phyloP scores from a whole-genome alignment of 768 basidiomycete species.

The Rhodosporidiobolus odoratus region DNA sequence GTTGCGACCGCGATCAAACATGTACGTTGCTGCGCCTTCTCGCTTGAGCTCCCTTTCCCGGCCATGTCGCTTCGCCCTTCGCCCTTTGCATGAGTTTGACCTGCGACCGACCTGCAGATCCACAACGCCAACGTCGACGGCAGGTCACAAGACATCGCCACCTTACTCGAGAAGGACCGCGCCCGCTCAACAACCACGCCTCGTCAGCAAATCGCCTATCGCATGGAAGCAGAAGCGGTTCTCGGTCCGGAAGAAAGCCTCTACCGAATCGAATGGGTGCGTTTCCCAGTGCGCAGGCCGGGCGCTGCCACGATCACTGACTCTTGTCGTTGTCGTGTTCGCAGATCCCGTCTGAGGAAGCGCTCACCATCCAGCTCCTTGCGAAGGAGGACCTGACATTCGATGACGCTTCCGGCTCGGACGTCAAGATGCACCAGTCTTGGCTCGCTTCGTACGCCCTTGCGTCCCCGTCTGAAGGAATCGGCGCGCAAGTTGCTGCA shows the following conservation, averaged over 20 bases:
- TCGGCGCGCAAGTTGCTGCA: conserved; percentile 46
- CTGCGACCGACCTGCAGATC: conserved; percentile 74
- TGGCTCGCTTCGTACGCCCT: conserved; percentile 51
- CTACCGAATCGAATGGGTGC: conserved; percentile 51
- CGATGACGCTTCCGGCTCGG: conserved; percentile 48
- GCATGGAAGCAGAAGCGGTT: conserved; percentile 50
- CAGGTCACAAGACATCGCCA: conserved; percentile 69
- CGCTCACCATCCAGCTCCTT: conserved; percentile 49
- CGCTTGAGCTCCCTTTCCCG: not conserved
- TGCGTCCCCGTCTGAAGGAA: conserved; percentile 50
- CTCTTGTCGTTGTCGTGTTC: not conserved
- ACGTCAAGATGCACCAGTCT: conserved; percentile 48
- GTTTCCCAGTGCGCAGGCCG: conserved; percentile 25
- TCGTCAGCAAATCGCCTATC: conserved; percentile 50
- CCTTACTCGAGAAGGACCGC: conserved; percentile 41
- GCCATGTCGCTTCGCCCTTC: not conserved
- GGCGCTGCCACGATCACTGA: too few species aligned
- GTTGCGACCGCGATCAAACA: conserved; percentile 90
- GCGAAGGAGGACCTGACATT: conserved; percentile 50
- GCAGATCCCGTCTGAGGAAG: conserved; percentile 44
- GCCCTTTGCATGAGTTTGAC: too few species aligned
- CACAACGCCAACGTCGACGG: conserved; percentile 78
- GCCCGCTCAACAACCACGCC: conserved; percentile 40
- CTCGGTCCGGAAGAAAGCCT: conserved; percentile 49
- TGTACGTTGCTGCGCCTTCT: conserved; percentile 53